These are phyloP conservation scores for Lactarius vividus DNA, from an alignment of 768 basidiomycete genomes.

Conservation along the genomic window DNA sequence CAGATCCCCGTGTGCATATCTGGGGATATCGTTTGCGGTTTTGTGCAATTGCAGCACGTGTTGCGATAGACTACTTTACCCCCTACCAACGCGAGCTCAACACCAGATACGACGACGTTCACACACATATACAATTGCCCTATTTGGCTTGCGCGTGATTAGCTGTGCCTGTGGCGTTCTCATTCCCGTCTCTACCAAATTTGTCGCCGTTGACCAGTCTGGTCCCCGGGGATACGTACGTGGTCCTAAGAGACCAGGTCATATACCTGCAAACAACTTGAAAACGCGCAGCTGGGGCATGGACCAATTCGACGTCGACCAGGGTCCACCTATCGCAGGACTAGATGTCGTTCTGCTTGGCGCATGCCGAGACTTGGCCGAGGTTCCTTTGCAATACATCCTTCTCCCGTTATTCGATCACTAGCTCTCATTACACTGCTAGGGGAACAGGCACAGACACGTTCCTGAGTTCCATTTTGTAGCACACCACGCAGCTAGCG, in stretches of 20 bases:
- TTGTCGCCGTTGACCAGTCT: slow-evolving; percentile 9
- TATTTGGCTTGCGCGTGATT: slow-evolving; percentile 14
- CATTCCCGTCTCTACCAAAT: slow-evolving; percentile 2
- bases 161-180: slow-evolving; percentile 21
- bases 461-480: neutral
- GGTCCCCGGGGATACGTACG: slow-evolving; percentile 17
- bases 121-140: neutral
- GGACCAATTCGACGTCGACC: neutral
- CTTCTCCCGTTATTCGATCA: neutral
- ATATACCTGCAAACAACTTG: neutral
- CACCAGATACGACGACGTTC: slow-evolving; percentile 16
- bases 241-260: neutral
- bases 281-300: neutral
- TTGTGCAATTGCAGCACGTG: slow-evolving; percentile 33
- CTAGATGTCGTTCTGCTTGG: neutral
- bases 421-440: neutral
- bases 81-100: slow-evolving; percentile 15
- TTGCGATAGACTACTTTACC: slow-evolving; percentile 32
- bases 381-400: neutral
- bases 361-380: neutral
- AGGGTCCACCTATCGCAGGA: neutral
- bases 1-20: slow-evolving; percentile 34
- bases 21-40: slow-evolving; percentile 29
- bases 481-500: neutral
- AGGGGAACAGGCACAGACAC: too few species aligned